Conservation (phyloP, 106 monocot genomes). For the Dendrobium nobile region DNA sequence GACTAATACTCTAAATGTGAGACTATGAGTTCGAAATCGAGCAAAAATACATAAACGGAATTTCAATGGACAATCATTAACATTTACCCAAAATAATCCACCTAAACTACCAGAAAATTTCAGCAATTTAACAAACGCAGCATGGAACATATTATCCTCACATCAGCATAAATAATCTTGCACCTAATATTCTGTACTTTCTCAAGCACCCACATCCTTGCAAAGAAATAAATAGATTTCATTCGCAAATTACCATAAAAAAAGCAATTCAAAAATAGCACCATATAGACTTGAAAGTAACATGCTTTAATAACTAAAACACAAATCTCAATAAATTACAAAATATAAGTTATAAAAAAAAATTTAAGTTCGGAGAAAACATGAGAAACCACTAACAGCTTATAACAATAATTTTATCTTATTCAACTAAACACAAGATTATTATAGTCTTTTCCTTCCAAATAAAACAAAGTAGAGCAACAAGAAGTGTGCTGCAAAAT, state of each 20-base stretch:
- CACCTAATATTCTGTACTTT: neutral
- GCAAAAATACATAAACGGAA: neutral
- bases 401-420: neutral
- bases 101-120: neutral
- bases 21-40: neutral
- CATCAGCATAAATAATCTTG: neutral
- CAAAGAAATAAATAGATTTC: neutral
- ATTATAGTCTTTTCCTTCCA: neutral
- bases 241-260: neutral
- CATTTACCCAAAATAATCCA: neutral
- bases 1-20: neutral
- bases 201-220: neutral
- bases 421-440: neutral
- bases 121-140: neutral
- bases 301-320: neutral
- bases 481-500: neutral
- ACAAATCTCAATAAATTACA: neutral
- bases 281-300: neutral
- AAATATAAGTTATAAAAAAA: neutral
- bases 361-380: neutral
- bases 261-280: neutral
- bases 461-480: too few relatives aligned
- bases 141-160: neutral
- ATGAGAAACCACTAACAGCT: neutral
- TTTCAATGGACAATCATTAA: neutral